A percentile compares a stretch with the other conserved stretches of the same genome.
These are phyloP conservation scores for Solanum bulbocastanum DNA, from an alignment of 257 asterid species.

Conservation along the genomic window DNA sequence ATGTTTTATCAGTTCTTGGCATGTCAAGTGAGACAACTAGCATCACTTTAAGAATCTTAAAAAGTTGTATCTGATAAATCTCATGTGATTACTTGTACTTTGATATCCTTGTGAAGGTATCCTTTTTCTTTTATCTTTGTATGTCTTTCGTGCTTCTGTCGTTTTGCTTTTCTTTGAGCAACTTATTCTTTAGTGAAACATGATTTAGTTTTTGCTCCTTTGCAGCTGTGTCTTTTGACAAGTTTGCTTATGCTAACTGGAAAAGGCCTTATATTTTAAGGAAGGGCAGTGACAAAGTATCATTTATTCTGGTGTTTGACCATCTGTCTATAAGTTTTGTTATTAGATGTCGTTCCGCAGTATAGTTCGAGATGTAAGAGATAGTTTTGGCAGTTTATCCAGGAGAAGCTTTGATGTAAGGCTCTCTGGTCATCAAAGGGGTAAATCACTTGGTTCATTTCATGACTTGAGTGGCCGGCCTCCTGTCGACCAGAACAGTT, in stretches of 20 bases:
- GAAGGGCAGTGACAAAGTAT: background rate
- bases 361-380: slow-evolving; percentile 80
- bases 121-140: slow-evolving; percentile 18
- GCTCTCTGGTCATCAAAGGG: slow-evolving; percentile 58
- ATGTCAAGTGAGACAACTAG: background rate
- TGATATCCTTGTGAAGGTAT: slow-evolving; percentile 39
- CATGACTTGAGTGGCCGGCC: slow-evolving; percentile 51
- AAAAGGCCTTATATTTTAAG: background rate
- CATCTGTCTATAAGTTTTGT: background rate
- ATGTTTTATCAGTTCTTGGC: background rate
- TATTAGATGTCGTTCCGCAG: slow-evolving; percentile 81
- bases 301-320: slow-evolving; percentile 1
- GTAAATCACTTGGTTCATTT: slow-evolving; percentile 63
- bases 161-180: slow-evolving; percentile 8
- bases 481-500: slow-evolving; percentile 51
- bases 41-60: slow-evolving; percentile 2
- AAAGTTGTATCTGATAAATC: slow-evolving; percentile 21
- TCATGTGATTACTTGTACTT: slow-evolving; percentile 32
- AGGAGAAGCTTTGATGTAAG: slow-evolving; percentile 69
- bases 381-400: slow-evolving; percentile 82
- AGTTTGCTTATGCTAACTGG: background rate
- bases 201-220: slow-evolving; percentile 3
- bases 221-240: slow-evolving; percentile 23
- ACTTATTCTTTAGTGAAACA: slow-evolving; percentile 8
- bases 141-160: slow-evolving; percentile 22